Conservation (phyloP, 1,139 yeast genomes). For the Hemisphaericaspora subhashii region DNA sequence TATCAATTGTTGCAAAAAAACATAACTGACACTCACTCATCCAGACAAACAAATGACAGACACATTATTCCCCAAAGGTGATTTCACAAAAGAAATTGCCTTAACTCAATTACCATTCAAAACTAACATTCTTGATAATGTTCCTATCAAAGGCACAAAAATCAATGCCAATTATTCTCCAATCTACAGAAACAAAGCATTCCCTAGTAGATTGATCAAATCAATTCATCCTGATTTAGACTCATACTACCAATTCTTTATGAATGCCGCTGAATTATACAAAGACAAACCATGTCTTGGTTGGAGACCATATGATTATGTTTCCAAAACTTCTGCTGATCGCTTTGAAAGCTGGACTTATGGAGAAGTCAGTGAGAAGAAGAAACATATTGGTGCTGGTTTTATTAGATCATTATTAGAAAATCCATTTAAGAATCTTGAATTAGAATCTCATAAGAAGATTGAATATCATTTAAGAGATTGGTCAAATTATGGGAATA, state of each 20-base stretch:
- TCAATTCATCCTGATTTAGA: conserved; percentile 23
- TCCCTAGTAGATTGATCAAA: conserved; percentile 10
- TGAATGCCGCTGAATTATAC: conserved; percentile 21
- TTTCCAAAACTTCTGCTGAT: conserved; percentile 17
- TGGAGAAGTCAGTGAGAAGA: conserved; percentile 15
- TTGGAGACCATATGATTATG: conserved; percentile 26
- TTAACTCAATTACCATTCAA: conserved; percentile 17
- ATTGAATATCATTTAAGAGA: conserved; percentile 23
- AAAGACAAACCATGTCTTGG: conserved; percentile 31
- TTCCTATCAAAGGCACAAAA: conserved; percentile 7
- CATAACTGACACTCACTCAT: neutral
- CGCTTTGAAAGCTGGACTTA: conserved; percentile 20
- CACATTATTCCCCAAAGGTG: conserved; percentile 9
- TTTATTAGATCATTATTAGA: conserved; percentile 23
- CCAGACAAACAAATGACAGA: conserved; percentile 1
- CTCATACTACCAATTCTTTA: conserved; percentile 30
- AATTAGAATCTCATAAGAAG: conserved; percentile 21
- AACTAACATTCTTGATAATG: conserved; percentile 7
- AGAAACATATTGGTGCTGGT: conserved; percentile 31
- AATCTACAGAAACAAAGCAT: conserved; percentile 15
- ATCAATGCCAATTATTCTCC: conserved; percentile 12
- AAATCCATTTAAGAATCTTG: conserved; percentile 23
- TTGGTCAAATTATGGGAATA: conserved; percentile 19
- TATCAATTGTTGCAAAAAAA: neutral
- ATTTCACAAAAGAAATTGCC: conserved; percentile 12